Conservation (phyloP, 1,139 yeast species). For the Candida freyschussii region DNA sequence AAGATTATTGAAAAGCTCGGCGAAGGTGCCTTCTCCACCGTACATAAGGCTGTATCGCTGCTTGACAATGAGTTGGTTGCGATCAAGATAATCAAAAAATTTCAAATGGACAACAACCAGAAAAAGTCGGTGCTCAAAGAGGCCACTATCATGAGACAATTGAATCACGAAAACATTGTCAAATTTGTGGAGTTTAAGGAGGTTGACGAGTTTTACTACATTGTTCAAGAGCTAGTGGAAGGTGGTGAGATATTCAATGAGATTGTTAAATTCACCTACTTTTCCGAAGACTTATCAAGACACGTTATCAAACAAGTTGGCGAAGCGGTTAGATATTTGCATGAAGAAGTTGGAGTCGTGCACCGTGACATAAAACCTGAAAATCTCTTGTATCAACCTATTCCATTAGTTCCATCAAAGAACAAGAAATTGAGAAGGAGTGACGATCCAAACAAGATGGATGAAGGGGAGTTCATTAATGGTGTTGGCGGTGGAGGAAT, state of each 20-base stretch:
- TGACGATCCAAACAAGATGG: slow-evolving; percentile 77
- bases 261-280: slow-evolving; percentile 85
- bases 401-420: slow-evolving; percentile 39
- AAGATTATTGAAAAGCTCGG: slow-evolving; percentile 45
- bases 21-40: slow-evolving; percentile 90
- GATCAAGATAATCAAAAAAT: slow-evolving; percentile 76
- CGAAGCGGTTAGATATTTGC: slow-evolving; percentile 75
- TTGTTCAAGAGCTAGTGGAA: slow-evolving; percentile 76
- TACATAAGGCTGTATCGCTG: slow-evolving; percentile 63
- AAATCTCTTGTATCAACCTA: slow-evolving; percentile 78
- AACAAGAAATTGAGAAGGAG: slow-evolving; percentile 52
- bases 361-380: slow-evolving; percentile 97
- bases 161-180: slow-evolving; percentile 69
- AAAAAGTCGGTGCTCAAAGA: slow-evolving; percentile 69
- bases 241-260: slow-evolving; percentile 97
- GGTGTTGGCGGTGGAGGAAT: slow-evolving; percentile 89
- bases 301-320: slow-evolving; percentile 86
- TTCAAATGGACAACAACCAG: slow-evolving; percentile 52
- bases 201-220: slow-evolving; percentile 40
- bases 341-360: slow-evolving; percentile 77
- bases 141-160: slow-evolving; percentile 74
- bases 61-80: slow-evolving; percentile 55
- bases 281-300: slow-evolving; percentile 77
- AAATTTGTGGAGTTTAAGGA: slow-evolving; percentile 58
- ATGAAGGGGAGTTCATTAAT: slow-evolving; percentile 78